A percentile compares a stretch with the other conserved stretches of the same genome.
These are phyloP conservation scores for Craspedostauros australis DNA, from an alignment of 108 stramenopile species.

Conservation along the genomic window DNA sequence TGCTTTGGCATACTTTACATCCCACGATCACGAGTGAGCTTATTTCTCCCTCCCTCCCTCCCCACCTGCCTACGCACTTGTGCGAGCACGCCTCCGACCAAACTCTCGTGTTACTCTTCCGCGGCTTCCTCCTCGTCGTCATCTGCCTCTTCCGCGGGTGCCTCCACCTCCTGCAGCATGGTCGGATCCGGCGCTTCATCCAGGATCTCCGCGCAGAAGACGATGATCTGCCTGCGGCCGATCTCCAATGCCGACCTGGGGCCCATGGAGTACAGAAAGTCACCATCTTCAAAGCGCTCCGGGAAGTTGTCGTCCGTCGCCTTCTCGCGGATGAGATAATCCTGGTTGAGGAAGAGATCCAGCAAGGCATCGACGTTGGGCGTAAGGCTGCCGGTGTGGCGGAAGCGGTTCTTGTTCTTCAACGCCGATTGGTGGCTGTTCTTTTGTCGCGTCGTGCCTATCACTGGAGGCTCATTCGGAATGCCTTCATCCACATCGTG, in stretches of 20 bases:
- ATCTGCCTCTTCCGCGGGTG: constrained; percentile 37
- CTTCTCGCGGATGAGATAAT: constrained; percentile 74
- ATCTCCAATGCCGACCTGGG: constrained; percentile 76
- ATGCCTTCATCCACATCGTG: constrained; percentile 75
- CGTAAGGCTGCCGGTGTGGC: constrained; percentile 20
- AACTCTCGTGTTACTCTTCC: constrained; percentile 11
- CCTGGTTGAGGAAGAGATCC: constrained; percentile 60
- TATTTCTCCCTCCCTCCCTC: too few species aligned
- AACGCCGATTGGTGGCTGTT: background rate
- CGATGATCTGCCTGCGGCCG: constrained; percentile 72
- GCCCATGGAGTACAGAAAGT: constrained; percentile 74
- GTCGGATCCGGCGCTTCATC: constrained; percentile 80
- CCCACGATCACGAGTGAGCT: too few species aligned
- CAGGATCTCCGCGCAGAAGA: constrained; percentile 75
- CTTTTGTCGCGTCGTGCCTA: constrained; percentile 34
- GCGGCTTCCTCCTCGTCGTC: constrained; percentile 30
- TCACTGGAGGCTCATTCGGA: constrained; percentile 58
- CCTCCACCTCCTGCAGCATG: constrained; percentile 78
- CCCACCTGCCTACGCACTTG: too few species aligned
- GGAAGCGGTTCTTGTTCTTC: constrained; percentile 16
- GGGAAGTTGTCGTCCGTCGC: constrained; percentile 35
- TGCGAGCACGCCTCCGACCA: background rate
- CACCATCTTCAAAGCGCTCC: constrained; percentile 36
- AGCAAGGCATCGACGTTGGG: constrained; percentile 69
- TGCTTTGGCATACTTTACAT: too few species aligned